phyloP scores from a whole-genome alignment of 805 yeast genomes.

The Yamadazyma scolyti region DNA sequence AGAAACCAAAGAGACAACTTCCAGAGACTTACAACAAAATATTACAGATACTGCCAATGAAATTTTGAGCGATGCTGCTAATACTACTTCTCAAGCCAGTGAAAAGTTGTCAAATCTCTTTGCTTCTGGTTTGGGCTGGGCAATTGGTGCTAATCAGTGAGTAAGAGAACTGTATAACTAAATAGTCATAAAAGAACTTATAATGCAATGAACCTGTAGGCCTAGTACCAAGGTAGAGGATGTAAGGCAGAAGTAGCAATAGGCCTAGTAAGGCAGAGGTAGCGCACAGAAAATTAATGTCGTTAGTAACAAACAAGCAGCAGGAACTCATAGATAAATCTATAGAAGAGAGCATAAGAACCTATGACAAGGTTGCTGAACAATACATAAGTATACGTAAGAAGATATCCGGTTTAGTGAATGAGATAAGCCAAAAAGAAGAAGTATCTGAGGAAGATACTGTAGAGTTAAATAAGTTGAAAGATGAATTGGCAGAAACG shows the following conservation, averaged over 20 bases:
- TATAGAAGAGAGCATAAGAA: slow-evolving; percentile 23
- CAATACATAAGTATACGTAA: slow-evolving; percentile 33
- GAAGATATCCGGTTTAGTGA: slow-evolving; percentile 19
- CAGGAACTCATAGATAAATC: slow-evolving; percentile 31
- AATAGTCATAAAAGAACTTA: too few relatives aligned
- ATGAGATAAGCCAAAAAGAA: slow-evolving; percentile 1
- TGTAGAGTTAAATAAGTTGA: slow-evolving; percentile 17
- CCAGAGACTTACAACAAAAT: slow-evolving; percentile 7
- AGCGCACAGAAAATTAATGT: too few relatives aligned
- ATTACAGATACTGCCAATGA: slow-evolving; percentile 18
- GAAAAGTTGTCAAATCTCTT: slow-evolving; percentile 49
- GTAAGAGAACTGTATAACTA: not conserved
- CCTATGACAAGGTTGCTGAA: slow-evolving; percentile 28
- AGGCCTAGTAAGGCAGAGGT: too few relatives aligned
- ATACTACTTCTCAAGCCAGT: slow-evolving; percentile 31
- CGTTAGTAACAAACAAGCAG: slow-evolving; percentile 27
- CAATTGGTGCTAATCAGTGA: slow-evolving; percentile 47
- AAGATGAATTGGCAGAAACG: slow-evolving; percentile 26
- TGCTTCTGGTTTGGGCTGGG: slow-evolving; percentile 61
- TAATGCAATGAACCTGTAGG: not conserved
- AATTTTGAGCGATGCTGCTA: slow-evolving; percentile 26
- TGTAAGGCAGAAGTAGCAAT: too few relatives aligned
- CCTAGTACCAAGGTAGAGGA: not conserved
- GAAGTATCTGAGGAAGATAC: slow-evolving; percentile 1
- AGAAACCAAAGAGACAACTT: slow-evolving; percentile 3